Conservation (phyloP, 345 rosid species). For the Sisymbrium irio region DNA sequence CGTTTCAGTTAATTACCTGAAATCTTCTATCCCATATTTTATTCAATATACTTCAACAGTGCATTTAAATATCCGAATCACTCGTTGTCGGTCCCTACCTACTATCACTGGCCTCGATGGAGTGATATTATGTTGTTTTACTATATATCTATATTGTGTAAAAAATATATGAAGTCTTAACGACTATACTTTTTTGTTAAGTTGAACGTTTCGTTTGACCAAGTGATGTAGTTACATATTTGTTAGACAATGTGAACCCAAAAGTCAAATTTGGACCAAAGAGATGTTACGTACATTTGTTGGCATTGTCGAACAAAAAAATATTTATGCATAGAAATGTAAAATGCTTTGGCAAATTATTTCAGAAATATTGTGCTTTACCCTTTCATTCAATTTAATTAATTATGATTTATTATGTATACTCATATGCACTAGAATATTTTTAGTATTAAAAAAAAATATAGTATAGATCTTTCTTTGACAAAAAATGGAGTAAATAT, state of each 20-base stretch:
- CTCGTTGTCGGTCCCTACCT: neutral
- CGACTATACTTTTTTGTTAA: neutral
- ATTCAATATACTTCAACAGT: neutral
- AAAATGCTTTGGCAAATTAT: neutral
- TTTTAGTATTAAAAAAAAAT: neutral
- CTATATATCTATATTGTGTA: neutral
- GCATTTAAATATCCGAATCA: neutral
- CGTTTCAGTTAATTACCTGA: neutral
- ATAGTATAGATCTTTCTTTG: too few species aligned
- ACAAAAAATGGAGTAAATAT: neutral
- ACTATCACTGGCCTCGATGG: neutral
- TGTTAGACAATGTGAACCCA: constrained; percentile 4
- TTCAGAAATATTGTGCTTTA: neutral
- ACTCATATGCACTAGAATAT: neutral
- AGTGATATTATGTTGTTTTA: neutral
- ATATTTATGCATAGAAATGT: neutral
- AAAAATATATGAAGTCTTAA: neutral
- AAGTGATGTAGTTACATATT: neutral
- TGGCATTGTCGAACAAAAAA: neutral
- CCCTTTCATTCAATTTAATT: neutral
- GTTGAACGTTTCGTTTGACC: constrained; percentile 2
- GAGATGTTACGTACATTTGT: neutral
- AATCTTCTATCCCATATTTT: neutral
- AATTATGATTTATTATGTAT: neutral
- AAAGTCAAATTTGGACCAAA: neutral